A percentile compares a stretch with the other conserved stretches of the same genome.
phyloP scores from a whole-genome alignment of 148 eudicot genomes.

The Amaranthus cruentus region DNA sequence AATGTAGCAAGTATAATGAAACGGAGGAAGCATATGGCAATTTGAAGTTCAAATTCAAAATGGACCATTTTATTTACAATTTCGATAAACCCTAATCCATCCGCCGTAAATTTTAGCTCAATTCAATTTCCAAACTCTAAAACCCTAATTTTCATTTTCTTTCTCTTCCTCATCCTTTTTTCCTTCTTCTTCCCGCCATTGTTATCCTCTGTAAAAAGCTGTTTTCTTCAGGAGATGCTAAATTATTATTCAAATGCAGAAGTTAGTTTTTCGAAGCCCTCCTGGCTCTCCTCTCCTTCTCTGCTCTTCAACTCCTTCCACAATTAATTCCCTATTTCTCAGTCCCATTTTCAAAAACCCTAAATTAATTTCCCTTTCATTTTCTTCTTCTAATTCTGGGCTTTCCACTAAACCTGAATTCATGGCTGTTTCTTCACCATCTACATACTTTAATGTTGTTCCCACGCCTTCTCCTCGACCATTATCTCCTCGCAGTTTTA shows the following conservation, averaged over 20 bases:
- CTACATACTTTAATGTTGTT: slow-evolving; percentile 19
- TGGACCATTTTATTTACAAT: too few relatives aligned
- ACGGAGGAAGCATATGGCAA: too few relatives aligned
- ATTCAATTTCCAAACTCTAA: neutral
- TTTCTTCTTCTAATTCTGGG: slow-evolving; percentile 22
- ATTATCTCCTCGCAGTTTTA: neutral
- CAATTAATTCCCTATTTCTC: slow-evolving; percentile 6
- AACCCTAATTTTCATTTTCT: slow-evolving; percentile 1
- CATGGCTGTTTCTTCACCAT: slow-evolving; percentile 11
- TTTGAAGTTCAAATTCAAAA: too few relatives aligned
- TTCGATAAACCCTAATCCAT: slow-evolving; percentile 5
- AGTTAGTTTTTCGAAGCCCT: slow-evolving; percentile 51
- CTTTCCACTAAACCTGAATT: slow-evolving; percentile 12
- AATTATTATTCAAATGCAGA: slow-evolving; percentile 50
- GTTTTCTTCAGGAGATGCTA: slow-evolving; percentile 14
- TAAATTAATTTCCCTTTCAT: slow-evolving; percentile 16
- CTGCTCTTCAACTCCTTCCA: slow-evolving; percentile 20
- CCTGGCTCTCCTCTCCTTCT: slow-evolving; percentile 24
- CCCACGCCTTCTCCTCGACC: slow-evolving; percentile 3
- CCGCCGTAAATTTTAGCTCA: neutral
- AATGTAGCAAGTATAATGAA: too few relatives aligned
- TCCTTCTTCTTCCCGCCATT: slow-evolving; percentile 5
- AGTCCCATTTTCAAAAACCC: slow-evolving; percentile 14
- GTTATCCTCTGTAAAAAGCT: slow-evolving; percentile 1
- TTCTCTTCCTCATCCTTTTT: neutral